phyloP scores from a whole-genome alignment of 2,329 filamentous ascomycete species.

The Truncatella angustata region DNA sequence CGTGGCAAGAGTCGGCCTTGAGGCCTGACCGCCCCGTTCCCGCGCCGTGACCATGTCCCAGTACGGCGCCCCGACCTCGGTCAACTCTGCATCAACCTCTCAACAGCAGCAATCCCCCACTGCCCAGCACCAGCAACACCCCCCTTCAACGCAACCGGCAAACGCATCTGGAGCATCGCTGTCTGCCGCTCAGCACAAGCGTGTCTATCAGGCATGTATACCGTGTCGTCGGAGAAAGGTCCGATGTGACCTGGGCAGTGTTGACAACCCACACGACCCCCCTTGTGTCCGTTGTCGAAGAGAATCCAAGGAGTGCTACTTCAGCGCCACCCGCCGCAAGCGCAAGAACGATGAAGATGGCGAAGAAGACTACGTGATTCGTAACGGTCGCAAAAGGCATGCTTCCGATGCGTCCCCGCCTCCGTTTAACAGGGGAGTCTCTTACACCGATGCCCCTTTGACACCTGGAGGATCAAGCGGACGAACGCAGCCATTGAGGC shows the following conservation, averaged over 20 bases:
- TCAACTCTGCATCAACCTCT: background rate
- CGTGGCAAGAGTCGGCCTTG: background rate
- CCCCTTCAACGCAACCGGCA: background rate
- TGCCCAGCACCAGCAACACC: slow-evolving; percentile 1
- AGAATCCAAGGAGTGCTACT: slow-evolving; percentile 96
- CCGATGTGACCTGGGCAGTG: slow-evolving; percentile 65
- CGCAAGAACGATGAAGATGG: slow-evolving; percentile 68
- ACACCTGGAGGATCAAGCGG: slow-evolving; percentile 66
- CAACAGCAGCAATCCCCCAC: slow-evolving; percentile 12
- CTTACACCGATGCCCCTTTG: slow-evolving; percentile 56
- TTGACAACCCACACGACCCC: slow-evolving; percentile 91
- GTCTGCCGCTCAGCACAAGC: slow-evolving; percentile 48
- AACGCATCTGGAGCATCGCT: slow-evolving; percentile 12
- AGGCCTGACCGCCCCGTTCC: slow-evolving; percentile 8
- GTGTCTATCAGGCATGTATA: slow-evolving; percentile 63
- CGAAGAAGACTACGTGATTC: slow-evolving; percentile 65
- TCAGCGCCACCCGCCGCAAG: slow-evolving; percentile 92
- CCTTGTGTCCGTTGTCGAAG: slow-evolving; percentile 91
- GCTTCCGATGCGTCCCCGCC: slow-evolving; percentile 47
- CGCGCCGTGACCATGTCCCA: slow-evolving; percentile 11
- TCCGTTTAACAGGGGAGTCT: slow-evolving; percentile 40
- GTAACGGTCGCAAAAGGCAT: slow-evolving; percentile 71
- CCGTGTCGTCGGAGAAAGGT: slow-evolving; percentile 62
- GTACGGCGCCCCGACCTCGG: slow-evolving; percentile 4
- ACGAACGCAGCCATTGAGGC: slow-evolving; percentile 62